These are phyloP conservation scores for Scheffersomyces stambukii DNA, from an alignment of 1,139 yeast genomes.

Conservation along the genomic window DNA sequence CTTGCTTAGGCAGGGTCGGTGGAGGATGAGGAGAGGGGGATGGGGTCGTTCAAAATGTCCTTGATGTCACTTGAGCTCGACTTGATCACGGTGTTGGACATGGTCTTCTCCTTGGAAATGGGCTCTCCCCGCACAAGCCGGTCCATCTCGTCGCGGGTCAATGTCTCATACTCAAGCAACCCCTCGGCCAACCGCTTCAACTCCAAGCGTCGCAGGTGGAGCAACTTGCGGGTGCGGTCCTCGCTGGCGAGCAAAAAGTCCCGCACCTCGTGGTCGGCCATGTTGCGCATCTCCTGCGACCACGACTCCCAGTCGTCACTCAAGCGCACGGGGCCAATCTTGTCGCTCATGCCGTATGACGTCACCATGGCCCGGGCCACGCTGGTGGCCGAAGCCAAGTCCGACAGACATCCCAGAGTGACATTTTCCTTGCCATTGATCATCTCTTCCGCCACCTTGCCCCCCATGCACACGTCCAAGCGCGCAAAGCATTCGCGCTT, in stretches of 20 bases:
- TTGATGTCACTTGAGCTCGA: conserved; percentile 8
- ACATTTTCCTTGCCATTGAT: conserved; percentile 88
- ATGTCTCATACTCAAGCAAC: conserved; percentile 88
- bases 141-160: conserved; percentile 88
- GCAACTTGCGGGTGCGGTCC: conserved; percentile 67
- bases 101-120: conserved; percentile 60
- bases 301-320: conserved; percentile 91
- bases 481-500: conserved; percentile 86
- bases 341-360: conserved; percentile 92
- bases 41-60: conserved; percentile 9
- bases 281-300: conserved; percentile 83
- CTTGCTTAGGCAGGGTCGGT: no score
- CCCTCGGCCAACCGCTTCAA: conserved; percentile 89
- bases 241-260: conserved; percentile 71
- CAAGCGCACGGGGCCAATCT: conserved; percentile 86
- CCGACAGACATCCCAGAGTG: conserved; percentile 92
- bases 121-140: conserved; percentile 75
- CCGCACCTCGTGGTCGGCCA: conserved; percentile 91
- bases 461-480: conserved; percentile 98
- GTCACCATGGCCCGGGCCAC: conserved; percentile 98
- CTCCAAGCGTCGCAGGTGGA: conserved; percentile 62
- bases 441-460: conserved; percentile 94
- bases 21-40: no score
- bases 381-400: conserved; percentile 81
- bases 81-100: conserved; percentile 77